These are phyloP conservation scores for Podila clonocystis DNA, from an alignment of 192 early-diverging fungal species.

Conservation along the genomic window DNA sequence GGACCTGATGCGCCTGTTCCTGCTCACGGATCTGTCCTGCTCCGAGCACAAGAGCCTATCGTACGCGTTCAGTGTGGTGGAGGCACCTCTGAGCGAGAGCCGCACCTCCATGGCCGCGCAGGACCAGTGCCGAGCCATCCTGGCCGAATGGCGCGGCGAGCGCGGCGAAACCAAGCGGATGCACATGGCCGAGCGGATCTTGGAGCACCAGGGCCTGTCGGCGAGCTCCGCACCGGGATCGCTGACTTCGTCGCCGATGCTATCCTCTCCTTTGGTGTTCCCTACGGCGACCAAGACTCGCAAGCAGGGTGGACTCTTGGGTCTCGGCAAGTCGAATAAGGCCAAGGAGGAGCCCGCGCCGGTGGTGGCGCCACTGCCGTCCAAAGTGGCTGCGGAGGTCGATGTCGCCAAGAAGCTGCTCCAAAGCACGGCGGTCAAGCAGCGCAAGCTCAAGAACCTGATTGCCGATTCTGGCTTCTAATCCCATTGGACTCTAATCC, in stretches of 20 bases:
- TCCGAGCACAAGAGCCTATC: constrained; percentile 36
- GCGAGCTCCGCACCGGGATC: neutral
- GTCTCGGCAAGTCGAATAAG: constrained; percentile 24
- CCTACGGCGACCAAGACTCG: constrained; percentile 3
- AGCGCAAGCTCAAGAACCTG: constrained; percentile 42
- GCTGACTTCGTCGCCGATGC: constrained; percentile 7
- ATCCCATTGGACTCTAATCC: neutral
- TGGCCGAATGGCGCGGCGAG: constrained; percentile 44
- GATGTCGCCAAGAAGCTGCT: constrained; percentile 41
- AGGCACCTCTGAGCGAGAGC: constrained; percentile 46
- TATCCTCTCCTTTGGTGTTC: neutral
- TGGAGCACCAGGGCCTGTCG: constrained; percentile 33
- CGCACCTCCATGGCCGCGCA: constrained; percentile 23
- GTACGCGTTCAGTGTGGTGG: constrained; percentile 30
- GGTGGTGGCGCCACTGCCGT: neutral
- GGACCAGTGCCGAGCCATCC: constrained; percentile 18
- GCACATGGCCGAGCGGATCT: constrained; percentile 48
- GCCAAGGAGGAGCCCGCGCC: constrained; percentile 11
- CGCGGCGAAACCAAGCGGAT: constrained; percentile 44
- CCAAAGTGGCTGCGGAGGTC: constrained; percentile 25
- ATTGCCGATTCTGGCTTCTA: constrained; percentile 45
- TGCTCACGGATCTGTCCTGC: constrained; percentile 36
- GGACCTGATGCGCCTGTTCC: constrained; percentile 43
- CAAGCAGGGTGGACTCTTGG: constrained; percentile 17
- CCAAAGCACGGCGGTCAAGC: constrained; percentile 30